Base-by-base conservation (phyloP, 169 alveolate genomes). In the Plasmodium berghei region DNA sequence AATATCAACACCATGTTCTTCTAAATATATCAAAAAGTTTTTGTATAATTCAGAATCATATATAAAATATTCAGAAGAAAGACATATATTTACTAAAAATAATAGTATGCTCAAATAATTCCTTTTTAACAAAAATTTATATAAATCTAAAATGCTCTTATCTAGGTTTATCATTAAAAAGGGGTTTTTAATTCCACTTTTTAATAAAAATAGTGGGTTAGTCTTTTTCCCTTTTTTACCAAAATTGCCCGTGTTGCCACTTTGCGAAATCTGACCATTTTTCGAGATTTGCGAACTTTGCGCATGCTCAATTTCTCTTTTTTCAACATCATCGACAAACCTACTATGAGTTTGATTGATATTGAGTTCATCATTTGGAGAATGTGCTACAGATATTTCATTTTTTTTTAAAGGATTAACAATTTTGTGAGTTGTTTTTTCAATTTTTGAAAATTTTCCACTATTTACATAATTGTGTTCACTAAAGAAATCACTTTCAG, bases 61-160 rank as follows among this genome's bases (percentile, higher is more conserved):
- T 1, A 83, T 69, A 83, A 83, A 83, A 42, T 70, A 66, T 61
- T 83, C 90, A 1, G 86, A 34, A 9, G 90, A 83, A 1, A 83
- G 28, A 49, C 86, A 83, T 16, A 62, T 83, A 18, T 83, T 83
- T 48, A 83, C 9, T 66, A 83, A 67, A 2, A 72, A 83, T 22
- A 83, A 62, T 5, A 83, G 66, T 34, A 83, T 4, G 8, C 52
- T 70, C 45, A 83, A 70, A 69, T 83, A 83, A 55, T 83, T 83
- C 10, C 34, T 26, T 16, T 70, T 54, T 5, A 69, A 18, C 9
- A 83, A 16, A 34, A 83, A 83, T 0, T 61, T 24, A 69, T 83
- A 83, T 48, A 70, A 56, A 69, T 62, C 67, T 9, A 83, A 45
- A 5, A 69, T 67, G 24, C 67, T 69, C 22, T 83, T 58, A 28